These are phyloP conservation scores for Aspergillus hortae DNA, from an alignment of 2,329 filamentous ascomycete genomes.

Conservation along the genomic window DNA sequence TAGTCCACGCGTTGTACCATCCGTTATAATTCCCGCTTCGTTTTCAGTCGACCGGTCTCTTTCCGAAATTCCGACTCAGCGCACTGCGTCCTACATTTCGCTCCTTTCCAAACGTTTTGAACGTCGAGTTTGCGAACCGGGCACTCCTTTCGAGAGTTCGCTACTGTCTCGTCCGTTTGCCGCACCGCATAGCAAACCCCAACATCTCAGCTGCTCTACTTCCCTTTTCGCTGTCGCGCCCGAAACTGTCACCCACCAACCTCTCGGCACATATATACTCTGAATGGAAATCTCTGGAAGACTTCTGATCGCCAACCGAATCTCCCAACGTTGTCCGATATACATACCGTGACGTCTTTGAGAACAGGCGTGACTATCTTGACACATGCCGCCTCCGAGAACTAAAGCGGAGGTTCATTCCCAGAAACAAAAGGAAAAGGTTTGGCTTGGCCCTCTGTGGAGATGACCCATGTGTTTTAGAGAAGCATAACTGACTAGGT, in stretches of 20 bases:
- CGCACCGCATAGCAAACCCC: too few relatives aligned
- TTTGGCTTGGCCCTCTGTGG: slow-evolving; percentile 23
- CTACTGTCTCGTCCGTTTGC: too few relatives aligned
- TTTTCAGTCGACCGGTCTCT: slow-evolving; percentile 2
- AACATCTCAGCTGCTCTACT: too few relatives aligned
- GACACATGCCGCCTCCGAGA: slow-evolving; percentile 43
- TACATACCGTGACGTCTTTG: not conserved
- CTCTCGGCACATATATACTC: too few relatives aligned
- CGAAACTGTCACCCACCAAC: too few relatives aligned
- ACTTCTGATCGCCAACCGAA: slow-evolving; percentile 11
- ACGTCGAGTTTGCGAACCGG: not conserved
- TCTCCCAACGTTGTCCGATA: not conserved
- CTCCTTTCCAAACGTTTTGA: slow-evolving; percentile 6
- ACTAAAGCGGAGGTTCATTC: slow-evolving; percentile 52
- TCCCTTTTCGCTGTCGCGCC: too few relatives aligned
- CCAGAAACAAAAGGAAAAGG: slow-evolving; percentile 59
- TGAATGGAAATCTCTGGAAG: slow-evolving; percentile 18
- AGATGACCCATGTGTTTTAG: not conserved
- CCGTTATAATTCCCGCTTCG: not conserved
- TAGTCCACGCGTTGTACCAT: too few relatives aligned
- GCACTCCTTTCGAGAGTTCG: too few relatives aligned
- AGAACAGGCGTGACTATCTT: slow-evolving; percentile 25
- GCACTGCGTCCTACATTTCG: not conserved
- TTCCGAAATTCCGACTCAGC: slow-evolving; percentile 2
- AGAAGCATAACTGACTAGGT: not conserved